Evolutionary conservation across 192 early-diverging fungal genomes (phyloP), one percentile per base, ranked within the genome.

Genomic region (Rhizophagus clarus): DNA sequence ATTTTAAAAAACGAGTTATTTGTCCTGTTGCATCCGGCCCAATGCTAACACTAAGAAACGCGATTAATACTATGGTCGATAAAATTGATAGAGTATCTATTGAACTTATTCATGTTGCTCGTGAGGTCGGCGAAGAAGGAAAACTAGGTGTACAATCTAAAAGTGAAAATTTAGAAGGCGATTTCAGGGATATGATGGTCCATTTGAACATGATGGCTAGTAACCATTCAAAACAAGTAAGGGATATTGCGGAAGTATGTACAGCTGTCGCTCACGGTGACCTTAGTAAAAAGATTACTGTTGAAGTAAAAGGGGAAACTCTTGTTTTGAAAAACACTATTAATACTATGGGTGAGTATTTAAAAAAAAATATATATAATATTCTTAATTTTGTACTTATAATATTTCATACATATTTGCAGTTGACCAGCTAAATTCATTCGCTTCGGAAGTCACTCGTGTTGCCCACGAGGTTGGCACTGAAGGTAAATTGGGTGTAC

Each of bases 61-160:
- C 91, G 1, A 91, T 95, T 45, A 95, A 95, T 81, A 85, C 80
- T 0, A 91, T 95, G 89, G 92, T 92, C 45, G 91, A 91, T 73
- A 76, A 20, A 63, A 34, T 76, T 40, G 74, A 76, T 8, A n/a
- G 32, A 34, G 60, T 76, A 10, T 61, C 61, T 34, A 15, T 76
- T 26, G 89, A 93, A 79, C 87, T 93, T 14, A 94, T 88, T 47
- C 85, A 90, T 75, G 92, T 94, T 7, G 90, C 92, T 24, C 89
- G 88, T 4, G 91, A 94, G 70, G 90, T 91, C 6, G 93, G 90
- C 8, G 88, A 90, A 37, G 91, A 94, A 81, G 93, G 94, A 10
- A 89, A 90, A 40, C 85, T 95, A 3, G 94, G 93, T 72, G 91
- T 91, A 0, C 92, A 94, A 40, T 87, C 87, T 15, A 80, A 82